Evolutionary conservation across 2,329 filamentous ascomycete species (phyloP).

Genomic region (Mariannaea sp.): DNA sequence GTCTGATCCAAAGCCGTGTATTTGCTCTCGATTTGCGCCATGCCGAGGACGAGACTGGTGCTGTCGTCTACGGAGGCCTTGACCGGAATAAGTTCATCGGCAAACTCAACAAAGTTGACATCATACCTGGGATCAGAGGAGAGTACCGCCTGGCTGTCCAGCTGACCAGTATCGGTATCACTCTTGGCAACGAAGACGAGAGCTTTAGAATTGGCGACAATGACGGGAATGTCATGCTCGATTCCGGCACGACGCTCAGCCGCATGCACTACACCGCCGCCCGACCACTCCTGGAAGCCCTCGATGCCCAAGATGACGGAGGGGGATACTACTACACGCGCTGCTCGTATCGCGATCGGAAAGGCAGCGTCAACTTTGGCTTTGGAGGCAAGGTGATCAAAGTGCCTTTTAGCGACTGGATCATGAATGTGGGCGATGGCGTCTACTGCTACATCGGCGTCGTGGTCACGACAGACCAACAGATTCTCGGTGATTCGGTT

Average conservation of each 20-base stretch:
- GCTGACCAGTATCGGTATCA: constrained; percentile 41
- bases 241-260: constrained; percentile 58
- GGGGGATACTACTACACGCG: constrained; percentile 52
- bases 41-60: constrained; percentile 48
- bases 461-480: constrained; percentile 46
- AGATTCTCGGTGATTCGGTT: constrained; percentile 51
- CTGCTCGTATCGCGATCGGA: constrained; percentile 45
- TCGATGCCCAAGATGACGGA: constrained; percentile 47
- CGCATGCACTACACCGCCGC: constrained; percentile 52
- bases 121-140: constrained; percentile 45
- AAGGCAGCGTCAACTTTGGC: constrained; percentile 54
- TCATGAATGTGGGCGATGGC: constrained; percentile 48
- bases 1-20: constrained; percentile 54
- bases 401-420: constrained; percentile 55
- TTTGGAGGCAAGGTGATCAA: constrained; percentile 49
- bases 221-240: constrained; percentile 53
- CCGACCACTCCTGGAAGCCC: constrained; percentile 48
- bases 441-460: constrained; percentile 50
- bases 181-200: constrained; percentile 26
- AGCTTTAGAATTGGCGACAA: constrained; percentile 35
- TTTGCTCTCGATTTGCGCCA: constrained; percentile 58
- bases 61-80: constrained; percentile 59
- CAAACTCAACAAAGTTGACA: constrained; percentile 48
- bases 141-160: constrained; percentile 46
- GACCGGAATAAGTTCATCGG: constrained; percentile 59